Evolutionary conservation across 352 stramenopile species (phyloP).

Genomic region (Globisporangium okanoganense): DNA sequence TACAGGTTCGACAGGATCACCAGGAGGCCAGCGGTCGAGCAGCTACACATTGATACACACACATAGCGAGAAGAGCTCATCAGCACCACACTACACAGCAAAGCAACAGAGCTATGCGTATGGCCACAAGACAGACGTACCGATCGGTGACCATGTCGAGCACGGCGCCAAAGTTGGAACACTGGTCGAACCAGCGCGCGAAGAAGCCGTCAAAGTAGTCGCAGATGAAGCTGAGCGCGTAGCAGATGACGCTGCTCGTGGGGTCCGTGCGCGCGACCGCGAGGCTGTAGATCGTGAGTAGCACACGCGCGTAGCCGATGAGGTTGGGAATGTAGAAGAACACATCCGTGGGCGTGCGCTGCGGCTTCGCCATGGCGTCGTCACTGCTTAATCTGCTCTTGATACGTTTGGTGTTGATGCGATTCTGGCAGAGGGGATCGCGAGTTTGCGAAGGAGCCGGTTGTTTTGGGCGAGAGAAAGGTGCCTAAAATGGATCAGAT

Average conservation of each 20-base stretch:
- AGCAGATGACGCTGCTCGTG: slow-evolving; percentile 83
- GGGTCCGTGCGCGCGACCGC: slow-evolving; percentile 64
- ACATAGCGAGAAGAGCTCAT: background rate
- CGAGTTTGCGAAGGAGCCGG: slow-evolving; percentile 2
- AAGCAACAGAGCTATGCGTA: background rate
- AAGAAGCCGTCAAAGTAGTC: slow-evolving; percentile 98
- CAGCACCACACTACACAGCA: background rate
- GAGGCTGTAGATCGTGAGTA: slow-evolving; percentile 85
- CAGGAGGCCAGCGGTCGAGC: slow-evolving; percentile 94
- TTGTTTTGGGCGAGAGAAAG: slow-evolving; percentile 7
- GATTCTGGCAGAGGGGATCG: background rate
- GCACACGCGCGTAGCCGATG: slow-evolving; percentile 93
- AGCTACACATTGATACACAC: slow-evolving; percentile 33
- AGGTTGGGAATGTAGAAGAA: slow-evolving; percentile 97
- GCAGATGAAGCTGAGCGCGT: slow-evolving; percentile 95
- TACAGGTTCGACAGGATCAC: slow-evolving; percentile 94
- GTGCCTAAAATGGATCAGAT: background rate
- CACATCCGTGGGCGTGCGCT: slow-evolving; percentile 62
- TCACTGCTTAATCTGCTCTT: background rate
- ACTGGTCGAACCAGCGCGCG: slow-evolving; percentile 95
- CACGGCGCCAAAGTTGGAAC: slow-evolving; percentile 93
- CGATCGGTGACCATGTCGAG: slow-evolving; percentile 99
- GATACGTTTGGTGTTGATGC: background rate
- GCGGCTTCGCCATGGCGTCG: slow-evolving; percentile 11
- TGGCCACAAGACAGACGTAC: slow-evolving; percentile 7